Base-by-base conservation (phyloP, 371 early-diverging fungal species). In the Mucor sp. region DNA sequence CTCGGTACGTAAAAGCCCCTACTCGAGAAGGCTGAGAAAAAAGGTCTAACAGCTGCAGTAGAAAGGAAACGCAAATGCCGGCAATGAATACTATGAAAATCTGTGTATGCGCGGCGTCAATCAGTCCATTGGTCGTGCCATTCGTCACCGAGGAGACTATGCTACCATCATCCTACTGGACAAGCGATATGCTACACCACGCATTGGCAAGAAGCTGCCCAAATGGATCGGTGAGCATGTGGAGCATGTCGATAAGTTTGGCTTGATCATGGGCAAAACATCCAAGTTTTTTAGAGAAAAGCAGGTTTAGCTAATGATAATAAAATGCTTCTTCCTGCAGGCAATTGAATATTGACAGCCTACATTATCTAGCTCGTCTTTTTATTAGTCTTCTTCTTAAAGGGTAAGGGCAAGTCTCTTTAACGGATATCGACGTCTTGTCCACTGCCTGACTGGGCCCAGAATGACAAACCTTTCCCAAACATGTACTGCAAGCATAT, bases 51-150 rank as follows among this genome's bases (percentile, higher is more conserved):
- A 14, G 15, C 14, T 15, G 15, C 23, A 1, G 14, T 15, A 53
- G 53, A 53, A 53, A 25, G 53, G 53, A 14, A 53, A 53, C 12
- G 21, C 39, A 8, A 72, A 75, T 66, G 86, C 87, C 33, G 91
- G 90, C 1, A 81, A 74, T 30, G 93, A 92, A 61, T 92, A 93
- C 70, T 96, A 96, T 63, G 94, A 95, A 71, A 94, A 95, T 67
- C 71, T 97, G 32, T 96, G 96, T 79, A 97, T 99, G 97, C 89
- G 93, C 30, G 91, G 94, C 5, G 96, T 99, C 0, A 99, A 99
- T 79, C 99, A 99, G 76, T 92, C 97, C 2, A 95, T 97, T 58
- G 97, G 96, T 83, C 85, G 99, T 60, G 97, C 96, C 4, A 92
- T 98, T 62, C 86, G 99, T 33, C 96, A 97, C 78, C 85, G 81